phyloP scores from a whole-genome alignment of 2,329 filamentous ascomycete species.

The Xylaria hypoxylon region DNA sequence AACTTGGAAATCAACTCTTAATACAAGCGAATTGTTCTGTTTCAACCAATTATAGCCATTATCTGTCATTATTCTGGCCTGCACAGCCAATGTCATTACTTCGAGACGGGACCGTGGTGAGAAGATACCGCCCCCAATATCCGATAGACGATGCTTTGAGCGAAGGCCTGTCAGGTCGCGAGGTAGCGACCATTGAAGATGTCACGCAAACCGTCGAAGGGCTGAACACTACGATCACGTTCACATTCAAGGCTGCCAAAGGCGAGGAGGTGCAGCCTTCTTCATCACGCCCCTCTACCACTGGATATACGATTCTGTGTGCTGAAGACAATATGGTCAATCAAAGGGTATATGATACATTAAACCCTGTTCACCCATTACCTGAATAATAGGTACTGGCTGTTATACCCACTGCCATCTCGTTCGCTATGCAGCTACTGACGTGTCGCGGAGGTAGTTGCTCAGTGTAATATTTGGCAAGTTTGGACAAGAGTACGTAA shows the following conservation, averaged over 20 bases:
- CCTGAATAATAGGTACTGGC: not conserved
- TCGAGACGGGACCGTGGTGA: constrained; percentile 21
- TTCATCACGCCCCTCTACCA: not conserved
- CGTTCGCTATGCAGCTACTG: not conserved
- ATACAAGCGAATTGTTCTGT: not conserved
- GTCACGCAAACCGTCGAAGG: constrained; percentile 12
- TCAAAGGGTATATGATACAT: constrained; percentile 6
- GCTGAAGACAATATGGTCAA: constrained; percentile 8
- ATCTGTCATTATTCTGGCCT: not conserved
- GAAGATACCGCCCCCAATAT: not conserved
- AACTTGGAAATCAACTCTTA: not conserved
- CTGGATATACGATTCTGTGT: constrained; percentile 11
- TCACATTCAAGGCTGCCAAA: constrained; percentile 24
- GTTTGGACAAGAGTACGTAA: constrained; percentile 20
- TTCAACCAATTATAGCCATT: not conserved
- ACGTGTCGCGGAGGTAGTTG: constrained; percentile 2
- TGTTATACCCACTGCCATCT: not conserved
- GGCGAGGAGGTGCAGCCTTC: constrained; percentile 9
- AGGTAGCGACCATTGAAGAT: constrained; percentile 22
- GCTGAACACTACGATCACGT: constrained; percentile 16
- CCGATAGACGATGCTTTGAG: not conserved
- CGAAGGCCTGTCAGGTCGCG: not conserved
- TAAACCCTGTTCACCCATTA: not conserved
- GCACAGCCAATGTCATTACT: constrained; percentile 14
- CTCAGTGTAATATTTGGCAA: constrained; percentile 4